Percentiles rank a stretch among this genome's conserved stretches.
Evolutionary conservation across 805 yeast species (phyloP).

Genomic region (Kregervanrija pseudodelftensis): DNA sequence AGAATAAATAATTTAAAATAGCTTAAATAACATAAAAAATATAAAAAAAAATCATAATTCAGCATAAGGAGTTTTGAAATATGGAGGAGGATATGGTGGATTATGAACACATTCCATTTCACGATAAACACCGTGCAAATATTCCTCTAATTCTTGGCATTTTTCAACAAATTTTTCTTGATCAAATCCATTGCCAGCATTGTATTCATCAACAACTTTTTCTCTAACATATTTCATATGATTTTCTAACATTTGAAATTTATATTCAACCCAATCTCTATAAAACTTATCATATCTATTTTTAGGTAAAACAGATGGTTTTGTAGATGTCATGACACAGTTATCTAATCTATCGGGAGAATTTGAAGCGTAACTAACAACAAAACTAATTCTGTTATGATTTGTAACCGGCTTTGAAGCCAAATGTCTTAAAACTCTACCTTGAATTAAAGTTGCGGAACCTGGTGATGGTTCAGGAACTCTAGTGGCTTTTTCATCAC

Average conservation of each 20-base stretch:
- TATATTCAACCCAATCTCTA: slow-evolving; percentile 28
- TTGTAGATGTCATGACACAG: slow-evolving; percentile 24
- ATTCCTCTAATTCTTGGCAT: slow-evolving; percentile 24
- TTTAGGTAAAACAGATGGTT: slow-evolving; percentile 29
- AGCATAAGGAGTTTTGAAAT: slow-evolving; percentile 18
- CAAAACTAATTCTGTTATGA: slow-evolving; percentile 28
- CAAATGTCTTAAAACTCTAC: slow-evolving; percentile 38
- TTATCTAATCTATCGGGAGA: slow-evolving; percentile 25
- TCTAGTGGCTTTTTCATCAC: slow-evolving; percentile 25
- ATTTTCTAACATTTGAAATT: slow-evolving; percentile 23
- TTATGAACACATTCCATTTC: slow-evolving; percentile 27
- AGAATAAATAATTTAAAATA: too few relatives aligned
- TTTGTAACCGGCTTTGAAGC: slow-evolving; percentile 37
- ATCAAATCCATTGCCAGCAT: slow-evolving; percentile 21
- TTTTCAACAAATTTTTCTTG: slow-evolving; percentile 22
- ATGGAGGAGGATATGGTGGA: slow-evolving; percentile 22
- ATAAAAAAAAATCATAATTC: slow-evolving; percentile 5
- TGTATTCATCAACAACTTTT: slow-evolving; percentile 12
- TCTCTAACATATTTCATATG: slow-evolving; percentile 18
- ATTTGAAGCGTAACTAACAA: slow-evolving; percentile 23
- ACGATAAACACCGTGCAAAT: slow-evolving; percentile 23
- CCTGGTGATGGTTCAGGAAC: slow-evolving; percentile 38
- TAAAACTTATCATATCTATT: slow-evolving; percentile 27
- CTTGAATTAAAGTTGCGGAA: slow-evolving; percentile 41
- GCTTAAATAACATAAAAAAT: too few relatives aligned